Conservation (phyloP, 805 yeast species). For the Starmerella potacharoeniae region DNA sequence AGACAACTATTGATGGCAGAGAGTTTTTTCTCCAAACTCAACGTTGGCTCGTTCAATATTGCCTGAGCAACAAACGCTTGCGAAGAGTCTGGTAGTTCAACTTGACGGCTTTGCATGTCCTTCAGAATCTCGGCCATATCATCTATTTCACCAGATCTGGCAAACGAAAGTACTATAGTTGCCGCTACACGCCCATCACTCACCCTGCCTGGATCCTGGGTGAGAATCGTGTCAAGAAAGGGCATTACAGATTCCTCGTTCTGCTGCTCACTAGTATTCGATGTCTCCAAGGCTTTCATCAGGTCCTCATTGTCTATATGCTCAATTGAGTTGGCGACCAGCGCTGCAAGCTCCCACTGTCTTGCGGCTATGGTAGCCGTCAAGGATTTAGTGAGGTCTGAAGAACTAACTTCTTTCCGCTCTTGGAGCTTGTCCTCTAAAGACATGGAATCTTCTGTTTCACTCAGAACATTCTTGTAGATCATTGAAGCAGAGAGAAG, state of each 20-base stretch:
- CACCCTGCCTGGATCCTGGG: conserved; percentile 9
- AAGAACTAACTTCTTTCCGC: not conserved
- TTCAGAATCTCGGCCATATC: conserved; percentile 11
- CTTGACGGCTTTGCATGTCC: not conserved
- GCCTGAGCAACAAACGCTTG: not conserved
- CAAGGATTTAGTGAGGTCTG: not conserved
- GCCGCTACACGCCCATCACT: not conserved
- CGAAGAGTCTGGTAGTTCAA: not conserved
- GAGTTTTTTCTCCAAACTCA: not conserved
- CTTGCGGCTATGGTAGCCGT: not conserved
- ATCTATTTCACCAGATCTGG: not conserved
- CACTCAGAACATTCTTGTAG: not conserved
- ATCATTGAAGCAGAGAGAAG: not conserved
- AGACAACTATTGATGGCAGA: not conserved
- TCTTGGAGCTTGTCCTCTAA: not conserved
- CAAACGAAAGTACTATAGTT: conserved; percentile 7
- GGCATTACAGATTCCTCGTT: not conserved
- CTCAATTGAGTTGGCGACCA: not conserved
- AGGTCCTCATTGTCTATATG: not conserved
- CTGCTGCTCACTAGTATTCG: not conserved
- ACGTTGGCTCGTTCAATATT: not conserved
- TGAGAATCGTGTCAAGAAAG: conserved; percentile 5
- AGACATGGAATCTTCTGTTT: not conserved
- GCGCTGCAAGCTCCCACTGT: not conserved
- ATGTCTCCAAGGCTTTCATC: not conserved